Conservation (phyloP, 2,329 filamentous ascomycete genomes). For the Aspergillus ibericus region DNA sequence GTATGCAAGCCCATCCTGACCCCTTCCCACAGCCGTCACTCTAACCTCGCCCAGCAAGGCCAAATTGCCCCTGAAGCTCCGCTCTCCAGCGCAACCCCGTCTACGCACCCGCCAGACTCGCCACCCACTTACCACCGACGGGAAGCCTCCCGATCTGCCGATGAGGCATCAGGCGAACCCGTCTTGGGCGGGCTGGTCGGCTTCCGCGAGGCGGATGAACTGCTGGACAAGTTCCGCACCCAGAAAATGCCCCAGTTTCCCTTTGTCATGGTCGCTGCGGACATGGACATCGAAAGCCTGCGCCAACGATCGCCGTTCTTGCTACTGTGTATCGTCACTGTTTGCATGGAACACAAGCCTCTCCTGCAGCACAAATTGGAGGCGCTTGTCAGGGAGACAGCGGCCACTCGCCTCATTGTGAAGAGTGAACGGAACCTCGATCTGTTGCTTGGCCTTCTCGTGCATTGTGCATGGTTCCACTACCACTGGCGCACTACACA, state of each 20-base stretch:
- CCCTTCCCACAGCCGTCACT: too few species aligned
- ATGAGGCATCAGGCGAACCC: not conserved
- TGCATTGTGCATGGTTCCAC: conserved; percentile 14
- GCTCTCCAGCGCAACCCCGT: not conserved
- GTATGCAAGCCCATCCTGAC: not conserved
- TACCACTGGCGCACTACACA: conserved; percentile 13
- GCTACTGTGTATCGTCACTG: conserved; percentile 6
- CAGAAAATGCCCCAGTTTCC: conserved; percentile 15
- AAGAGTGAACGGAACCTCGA: conserved; percentile 12
- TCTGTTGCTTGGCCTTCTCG: conserved; percentile 11
- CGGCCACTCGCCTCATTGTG: conserved; percentile 5
- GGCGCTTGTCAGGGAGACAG: not conserved
- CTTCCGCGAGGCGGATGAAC: not conserved
- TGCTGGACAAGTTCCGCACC: conserved; percentile 7
- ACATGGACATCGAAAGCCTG: not conserved
- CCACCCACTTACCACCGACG: not conserved
- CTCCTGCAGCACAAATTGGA: conserved; percentile 6
- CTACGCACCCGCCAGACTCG: not conserved
- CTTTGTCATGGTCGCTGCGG: conserved; percentile 8
- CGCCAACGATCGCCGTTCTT: conserved; percentile 9
- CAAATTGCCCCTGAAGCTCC: not conserved
- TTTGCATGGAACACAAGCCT: not conserved
- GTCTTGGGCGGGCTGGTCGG: not conserved
- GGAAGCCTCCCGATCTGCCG: not conserved
- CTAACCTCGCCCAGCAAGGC: not conserved